Evolutionary conservation across 495 filamentous ascomycete species (phyloP).

Genomic region (Penicillium canariense): DNA sequence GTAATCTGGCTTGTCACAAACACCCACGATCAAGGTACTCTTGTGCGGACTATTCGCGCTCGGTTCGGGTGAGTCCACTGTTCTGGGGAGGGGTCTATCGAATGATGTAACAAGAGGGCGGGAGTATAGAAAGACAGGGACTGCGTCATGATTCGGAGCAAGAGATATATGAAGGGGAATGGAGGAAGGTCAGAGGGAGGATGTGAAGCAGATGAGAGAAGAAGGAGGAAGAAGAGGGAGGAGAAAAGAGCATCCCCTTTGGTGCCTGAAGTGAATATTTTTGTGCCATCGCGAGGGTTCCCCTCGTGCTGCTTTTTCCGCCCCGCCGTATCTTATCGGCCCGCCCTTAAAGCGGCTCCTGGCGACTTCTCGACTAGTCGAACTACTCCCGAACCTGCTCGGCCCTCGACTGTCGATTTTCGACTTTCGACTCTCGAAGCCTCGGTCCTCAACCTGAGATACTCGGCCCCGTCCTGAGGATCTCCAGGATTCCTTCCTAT

Average conservation of each 20-base stretch:
- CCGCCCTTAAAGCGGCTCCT: neutral
- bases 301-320: conserved; percentile 15
- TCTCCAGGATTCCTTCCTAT: neutral
- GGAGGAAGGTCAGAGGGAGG: conserved; percentile 2
- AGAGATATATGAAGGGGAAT: neutral
- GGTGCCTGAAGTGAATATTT: conserved; percentile 22
- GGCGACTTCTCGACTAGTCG: too few relatives aligned
- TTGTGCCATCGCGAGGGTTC: conserved; percentile 8
- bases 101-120: conserved; percentile 32
- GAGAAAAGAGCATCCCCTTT: conserved; percentile 11
- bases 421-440: neutral
- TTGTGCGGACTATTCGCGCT: conserved; percentile 14
- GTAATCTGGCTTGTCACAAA: neutral
- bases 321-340: conserved; percentile 17
- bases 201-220: neutral
- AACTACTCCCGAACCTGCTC: neutral
- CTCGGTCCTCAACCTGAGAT: too few relatives aligned
- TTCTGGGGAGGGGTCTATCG: conserved; percentile 26
- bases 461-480: neutral
- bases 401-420: neutral
- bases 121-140: conserved; percentile 30
- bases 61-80: conserved; percentile 10
- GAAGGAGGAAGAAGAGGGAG: conserved; percentile 14
- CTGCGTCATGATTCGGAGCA: conserved; percentile 46
- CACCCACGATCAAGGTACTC: conserved; percentile 18